Conservation (phyloP, 208 protist genomes). For the Acanthamoeba castellanii region DNA sequence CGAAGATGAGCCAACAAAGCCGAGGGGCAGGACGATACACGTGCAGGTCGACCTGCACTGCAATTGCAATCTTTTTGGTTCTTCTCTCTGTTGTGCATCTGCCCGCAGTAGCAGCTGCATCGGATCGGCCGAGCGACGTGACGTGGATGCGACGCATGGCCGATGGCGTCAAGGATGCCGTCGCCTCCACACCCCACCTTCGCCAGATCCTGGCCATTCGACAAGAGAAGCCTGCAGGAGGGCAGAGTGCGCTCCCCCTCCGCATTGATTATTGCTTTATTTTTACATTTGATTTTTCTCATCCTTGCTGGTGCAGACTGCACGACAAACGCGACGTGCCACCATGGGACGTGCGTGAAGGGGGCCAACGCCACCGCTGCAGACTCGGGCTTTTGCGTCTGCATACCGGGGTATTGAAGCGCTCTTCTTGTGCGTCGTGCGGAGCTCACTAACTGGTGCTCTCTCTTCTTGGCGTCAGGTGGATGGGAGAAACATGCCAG, state of each 20-base stretch:
- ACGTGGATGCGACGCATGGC: background rate
- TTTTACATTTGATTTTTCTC: background rate
- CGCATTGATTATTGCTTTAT: background rate
- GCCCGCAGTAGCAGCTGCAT: background rate
- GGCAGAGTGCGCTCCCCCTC: background rate
- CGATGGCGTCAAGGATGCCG: background rate
- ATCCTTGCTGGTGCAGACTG: background rate
- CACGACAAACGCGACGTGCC: background rate
- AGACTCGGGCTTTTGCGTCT: background rate
- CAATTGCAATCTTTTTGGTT: background rate
- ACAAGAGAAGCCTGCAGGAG: background rate
- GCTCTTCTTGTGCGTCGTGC: no score
- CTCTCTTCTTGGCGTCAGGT: background rate
- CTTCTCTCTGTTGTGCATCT: background rate
- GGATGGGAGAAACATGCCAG: slow-evolving; percentile 4
- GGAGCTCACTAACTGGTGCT: background rate
- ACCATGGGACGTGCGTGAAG: slow-evolving; percentile 14
- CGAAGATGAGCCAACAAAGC: slow-evolving; percentile 19
- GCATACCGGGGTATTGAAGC: background rate
- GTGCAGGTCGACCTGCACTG: background rate
- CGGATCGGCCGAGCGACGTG: background rate
- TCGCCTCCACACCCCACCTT: background rate
- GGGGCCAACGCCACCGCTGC: background rate
- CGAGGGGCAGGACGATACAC: background rate
- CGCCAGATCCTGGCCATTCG: background rate